Evolutionary conservation across 2,329 filamentous ascomycete species (phyloP), one percentile per base, ranked within the genome.

Genomic region (Coniochaeta hoffmannii): DNA sequence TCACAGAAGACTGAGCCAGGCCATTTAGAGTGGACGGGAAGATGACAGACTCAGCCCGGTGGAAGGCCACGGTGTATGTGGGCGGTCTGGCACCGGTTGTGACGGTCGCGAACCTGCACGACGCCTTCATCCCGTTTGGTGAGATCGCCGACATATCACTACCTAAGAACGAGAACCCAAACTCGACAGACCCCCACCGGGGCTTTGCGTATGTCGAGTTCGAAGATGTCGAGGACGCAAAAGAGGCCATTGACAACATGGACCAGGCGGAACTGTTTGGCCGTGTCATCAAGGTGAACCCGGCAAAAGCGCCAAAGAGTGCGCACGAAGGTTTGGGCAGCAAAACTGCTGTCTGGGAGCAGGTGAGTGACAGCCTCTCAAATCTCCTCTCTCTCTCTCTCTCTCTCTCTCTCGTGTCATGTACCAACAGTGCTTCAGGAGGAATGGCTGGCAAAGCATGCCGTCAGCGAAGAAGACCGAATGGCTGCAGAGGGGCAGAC

Each of bases 171-270:
- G 92, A 96, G 67, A 78, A 86, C 59, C 87, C 88, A 61, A 91
- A 89, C 59, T 84, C 88, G 7, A 84, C 81, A 50, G 89, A 95
- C 38, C 76, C 85, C 30, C 94, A 99, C 70, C 81, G 92, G 53
- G 94, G 95, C 1, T 99, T 97, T 71, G 94, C 92, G 57, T 97
- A 99, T 69, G 89, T 99, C 53, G 94, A 99, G 68, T 99, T 89
- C 66, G 91, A 97, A 65, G 82, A 90, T 56, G 80, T 85, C 12
- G 83, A 87, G 56, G 94, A 99, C 72, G 93, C 92, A 28, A 86
- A 86, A 66, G 93, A 97, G 72, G 94, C 94, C 53, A 96, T 99
- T 69, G 91, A 97, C 78, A 99, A 99, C 69, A 97, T 99, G 93
- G 90, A 99, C 68, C 91, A 96, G 69, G 88, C 92, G 58, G 93